Conservation (phyloP, 2,329 filamentous ascomycete genomes). For the Sporothrix humicola region DNA sequence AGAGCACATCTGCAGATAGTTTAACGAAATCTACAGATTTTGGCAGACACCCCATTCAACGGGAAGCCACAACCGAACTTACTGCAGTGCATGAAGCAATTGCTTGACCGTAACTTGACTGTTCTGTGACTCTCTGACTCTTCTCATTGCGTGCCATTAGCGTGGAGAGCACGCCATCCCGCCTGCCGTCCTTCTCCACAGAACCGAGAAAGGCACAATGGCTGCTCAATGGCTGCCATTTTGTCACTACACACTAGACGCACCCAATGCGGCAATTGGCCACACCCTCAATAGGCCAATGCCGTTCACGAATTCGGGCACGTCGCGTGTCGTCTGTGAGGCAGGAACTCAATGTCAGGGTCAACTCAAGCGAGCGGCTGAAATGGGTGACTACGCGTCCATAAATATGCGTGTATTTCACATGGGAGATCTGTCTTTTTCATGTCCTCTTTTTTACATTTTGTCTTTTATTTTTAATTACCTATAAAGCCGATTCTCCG, state of each 20-base stretch:
- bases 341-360: too few relatives aligned
- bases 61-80: neutral
- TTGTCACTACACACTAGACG: neutral
- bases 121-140: neutral
- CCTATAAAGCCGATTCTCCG: neutral
- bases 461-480: neutral
- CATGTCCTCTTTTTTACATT: too few relatives aligned
- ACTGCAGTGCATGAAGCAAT: too few relatives aligned
- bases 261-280: neutral
- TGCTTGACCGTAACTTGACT: neutral
- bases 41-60: neutral
- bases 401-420: too few relatives aligned
- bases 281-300: neutral
- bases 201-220: neutral
- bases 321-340: conserved; percentile 11
- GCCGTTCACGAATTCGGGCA: neutral
- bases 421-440: neutral
- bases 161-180: conserved; percentile 19
- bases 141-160: neutral
- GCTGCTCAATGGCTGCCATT: neutral
- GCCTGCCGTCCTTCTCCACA: neutral
- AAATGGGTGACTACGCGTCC: too few relatives aligned
- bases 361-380: too few relatives aligned
- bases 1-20: conserved; percentile 17
- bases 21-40: conserved; percentile 9